A percentile compares a stretch with the other conserved stretches of the same genome.
Conservation (phyloP, 805 yeast genomes). For the Candida ipomoeae region DNA sequence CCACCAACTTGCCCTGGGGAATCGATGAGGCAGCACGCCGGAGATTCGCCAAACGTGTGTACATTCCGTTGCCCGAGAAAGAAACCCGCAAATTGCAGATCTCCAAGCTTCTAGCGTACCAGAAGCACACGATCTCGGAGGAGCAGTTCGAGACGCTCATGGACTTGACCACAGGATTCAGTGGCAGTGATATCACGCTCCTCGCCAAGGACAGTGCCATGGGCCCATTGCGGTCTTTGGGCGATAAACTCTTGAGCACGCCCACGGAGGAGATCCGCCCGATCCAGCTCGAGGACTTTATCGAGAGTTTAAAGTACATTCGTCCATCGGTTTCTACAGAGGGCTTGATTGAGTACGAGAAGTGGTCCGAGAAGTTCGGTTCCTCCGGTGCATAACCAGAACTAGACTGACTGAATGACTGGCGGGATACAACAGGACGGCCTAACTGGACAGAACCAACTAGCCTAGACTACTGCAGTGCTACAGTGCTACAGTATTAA, state of each 20-base stretch:
- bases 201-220: conserved; percentile 95
- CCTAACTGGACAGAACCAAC: too few relatives aligned
- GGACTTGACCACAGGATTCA: conserved; percentile 69
- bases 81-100: conserved; percentile 77
- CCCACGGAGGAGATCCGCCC: conserved; percentile 77
- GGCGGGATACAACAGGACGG: too few relatives aligned
- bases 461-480: too few relatives aligned
- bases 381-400: conserved; percentile 68
- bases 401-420: too few relatives aligned
- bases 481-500: too few relatives aligned
- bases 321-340: conserved; percentile 86
- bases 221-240: conserved; percentile 91
- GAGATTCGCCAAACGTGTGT: conserved; percentile 85
- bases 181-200: conserved; percentile 93
- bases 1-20: conserved; percentile 95
- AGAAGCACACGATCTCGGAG: conserved; percentile 64
- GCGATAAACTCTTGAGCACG: conserved; percentile 70
- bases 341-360: conserved; percentile 74
- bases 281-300: conserved; percentile 67
- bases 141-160: conserved; percentile 60
- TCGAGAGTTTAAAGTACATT: conserved; percentile 68
- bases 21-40: conserved; percentile 96
- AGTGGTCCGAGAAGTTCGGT: conserved; percentile 85
- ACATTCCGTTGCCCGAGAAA: conserved; percentile 88
- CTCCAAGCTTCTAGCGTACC: conserved; percentile 60